Evolutionary conservation across 1,284 basidiomycete species (phyloP), one percentile per base, ranked within the genome.

Genomic region (Polyporus tsugae): DNA sequence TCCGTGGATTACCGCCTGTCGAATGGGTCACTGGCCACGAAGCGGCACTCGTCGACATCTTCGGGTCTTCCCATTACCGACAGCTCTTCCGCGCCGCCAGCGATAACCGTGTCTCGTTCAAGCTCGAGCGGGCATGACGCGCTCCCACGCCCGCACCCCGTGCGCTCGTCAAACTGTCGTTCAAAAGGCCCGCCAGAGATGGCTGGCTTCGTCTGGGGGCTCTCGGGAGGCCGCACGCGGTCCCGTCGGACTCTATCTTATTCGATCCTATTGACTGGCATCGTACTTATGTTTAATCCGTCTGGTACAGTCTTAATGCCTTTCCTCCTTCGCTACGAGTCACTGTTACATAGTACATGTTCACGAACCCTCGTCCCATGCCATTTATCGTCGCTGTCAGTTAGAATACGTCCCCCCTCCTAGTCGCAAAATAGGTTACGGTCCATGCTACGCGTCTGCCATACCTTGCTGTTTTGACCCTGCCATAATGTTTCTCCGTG

Each of bases 11-110:
- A n/a, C 92, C 93, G 25, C 87, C 91, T 6, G 84, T 85, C 33
- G 85, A 91, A 46, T 94, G 92, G 92, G 84, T 94, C 69, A 87
- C 85, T 67, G 85, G 86, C 39, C 88, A 94, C 77, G 88, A 93
- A 78, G 77, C 82, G 6, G 82, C 84, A 59, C 86, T 94, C 53
- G 82, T 86, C 63, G 89, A 92, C 66, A 86, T 94, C 67, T 92
- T 94, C 75, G 92, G 91, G n/a, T 78, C 82, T 60, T 73, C 87
- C 53, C 92, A 92, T 77, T 93, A 87, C 81, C 88, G 85, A 74
- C 87, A 90, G 69, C 82, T 94, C 62, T 89, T 89, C 75, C 87
- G 85, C 75, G 91, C 93, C 38, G 91, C 89, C 75, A 87, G 83
- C 73, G 91, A 93, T 79, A 88, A 86, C 63, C 84, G 87, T 72